phyloP scores from a whole-genome alignment of 2,329 filamentous ascomycete species.

The Claviceps spartinae region DNA sequence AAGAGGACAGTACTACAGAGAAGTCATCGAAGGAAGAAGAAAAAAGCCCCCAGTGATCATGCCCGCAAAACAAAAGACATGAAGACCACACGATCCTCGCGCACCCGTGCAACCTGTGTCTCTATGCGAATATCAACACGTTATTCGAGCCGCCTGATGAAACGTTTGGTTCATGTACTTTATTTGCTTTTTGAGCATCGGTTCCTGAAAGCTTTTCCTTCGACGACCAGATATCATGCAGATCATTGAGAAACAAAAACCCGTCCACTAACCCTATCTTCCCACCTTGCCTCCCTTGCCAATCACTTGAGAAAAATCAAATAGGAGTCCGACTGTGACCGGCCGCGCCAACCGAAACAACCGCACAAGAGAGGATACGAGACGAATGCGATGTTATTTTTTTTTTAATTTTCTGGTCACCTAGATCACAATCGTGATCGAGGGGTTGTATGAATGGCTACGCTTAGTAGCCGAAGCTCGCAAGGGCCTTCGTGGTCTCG shows the following conservation, averaged over 20 bases:
- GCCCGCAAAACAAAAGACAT: not conserved
- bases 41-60: not conserved
- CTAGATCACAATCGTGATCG: slow-evolving; percentile 14
- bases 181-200: slow-evolving; percentile 18
- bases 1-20: not conserved
- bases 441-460: slow-evolving; percentile 14
- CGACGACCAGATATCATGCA: slow-evolving; percentile 21
- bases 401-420: slow-evolving; percentile 8
- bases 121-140: not conserved
- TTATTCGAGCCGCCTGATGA: not conserved
- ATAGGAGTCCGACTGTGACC: slow-evolving; percentile 34
- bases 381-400: slow-evolving; percentile 24
- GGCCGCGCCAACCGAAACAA: slow-evolving; percentile 42
- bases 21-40: not conserved
- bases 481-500: slow-evolving; percentile 80
- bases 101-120: not conserved
- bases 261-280: slow-evolving; percentile 14
- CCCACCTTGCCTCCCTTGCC: slow-evolving; percentile 24
- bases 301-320: slow-evolving; percentile 34
- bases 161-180: slow-evolving; percentile 17
- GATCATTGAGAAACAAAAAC: slow-evolving; percentile 20
- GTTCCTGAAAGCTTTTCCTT: slow-evolving; percentile 4
- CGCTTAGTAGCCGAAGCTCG: slow-evolving; percentile 78
- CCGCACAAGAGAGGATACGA: slow-evolving; percentile 32
- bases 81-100: not conserved